These are phyloP conservation scores for Lachnellula cervina DNA, from an alignment of 2,329 filamentous ascomycete species.

Conservation along the genomic window DNA sequence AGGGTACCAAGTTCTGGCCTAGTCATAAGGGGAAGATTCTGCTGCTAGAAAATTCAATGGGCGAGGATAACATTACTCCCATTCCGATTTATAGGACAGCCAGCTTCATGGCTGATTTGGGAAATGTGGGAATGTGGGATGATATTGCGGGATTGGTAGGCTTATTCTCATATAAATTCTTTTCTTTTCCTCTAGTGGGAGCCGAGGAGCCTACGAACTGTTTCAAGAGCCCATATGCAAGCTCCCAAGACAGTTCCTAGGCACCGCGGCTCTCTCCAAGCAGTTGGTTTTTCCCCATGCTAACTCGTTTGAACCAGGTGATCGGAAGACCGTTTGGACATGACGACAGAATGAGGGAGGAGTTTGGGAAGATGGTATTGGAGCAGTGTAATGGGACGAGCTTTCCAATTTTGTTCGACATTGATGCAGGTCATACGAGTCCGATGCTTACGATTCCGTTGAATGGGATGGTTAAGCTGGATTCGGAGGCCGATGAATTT, in stretches of 20 bases:
- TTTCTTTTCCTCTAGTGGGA: too few relatives aligned
- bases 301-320: not conserved
- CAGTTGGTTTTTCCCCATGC: too few relatives aligned
- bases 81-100: constrained; percentile 2
- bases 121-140: constrained; percentile 14
- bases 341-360: constrained; percentile 5
- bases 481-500: constrained; percentile 2
- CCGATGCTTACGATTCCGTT: constrained; percentile 20
- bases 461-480: constrained; percentile 9
- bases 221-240: too few relatives aligned
- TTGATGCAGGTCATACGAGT: constrained; percentile 19
- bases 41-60: constrained; percentile 6
- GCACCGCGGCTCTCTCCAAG: too few relatives aligned
- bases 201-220: too few relatives aligned
- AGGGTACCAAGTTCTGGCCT: constrained; percentile 8
- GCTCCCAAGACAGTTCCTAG: too few relatives aligned
- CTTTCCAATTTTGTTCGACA: constrained; percentile 13
- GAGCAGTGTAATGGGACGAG: constrained; percentile 5
- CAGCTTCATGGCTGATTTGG: constrained; percentile 10
- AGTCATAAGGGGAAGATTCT: constrained; percentile 5
- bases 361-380: constrained; percentile 6
- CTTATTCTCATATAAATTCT: too few relatives aligned
- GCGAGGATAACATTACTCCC: not conserved
- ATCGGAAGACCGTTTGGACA: constrained; percentile 12
- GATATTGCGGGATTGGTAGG: constrained; percentile 10